Evolutionary conservation across 257 asterid genomes (phyloP).

Genomic region (Przewalskia tangutica): DNA sequence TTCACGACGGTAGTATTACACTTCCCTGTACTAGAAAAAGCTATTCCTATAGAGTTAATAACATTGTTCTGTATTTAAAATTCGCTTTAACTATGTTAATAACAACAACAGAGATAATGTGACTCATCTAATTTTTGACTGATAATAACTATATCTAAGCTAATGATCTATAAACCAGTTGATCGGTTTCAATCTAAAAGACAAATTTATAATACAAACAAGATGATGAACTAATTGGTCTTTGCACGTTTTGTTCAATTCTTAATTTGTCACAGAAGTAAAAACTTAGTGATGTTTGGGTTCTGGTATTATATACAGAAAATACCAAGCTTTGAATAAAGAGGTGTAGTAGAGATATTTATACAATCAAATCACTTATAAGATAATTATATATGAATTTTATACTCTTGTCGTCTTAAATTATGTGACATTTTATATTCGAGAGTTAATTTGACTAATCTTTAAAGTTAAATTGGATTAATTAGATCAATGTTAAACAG

Average conservation of each 20-base stretch:
- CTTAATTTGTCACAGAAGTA: background rate
- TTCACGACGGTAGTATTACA: background rate
- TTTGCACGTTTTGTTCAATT: background rate
- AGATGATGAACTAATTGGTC: background rate
- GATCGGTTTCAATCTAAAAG: background rate
- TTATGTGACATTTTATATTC: no score
- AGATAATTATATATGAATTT: background rate
- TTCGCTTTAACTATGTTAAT: no score
- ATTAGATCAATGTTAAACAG: no score
- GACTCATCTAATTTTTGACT: background rate
- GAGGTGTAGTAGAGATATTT: background rate
- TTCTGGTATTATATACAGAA: background rate
- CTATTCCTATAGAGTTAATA: no score
- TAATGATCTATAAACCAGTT: background rate
- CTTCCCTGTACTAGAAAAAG: background rate
- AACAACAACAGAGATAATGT: background rate
- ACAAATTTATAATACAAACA: background rate
- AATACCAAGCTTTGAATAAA: background rate
- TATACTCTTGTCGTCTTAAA: no score
- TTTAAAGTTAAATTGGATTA: no score
- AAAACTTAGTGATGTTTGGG: background rate
- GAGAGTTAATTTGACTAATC: no score
- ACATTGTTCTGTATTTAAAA: no score
- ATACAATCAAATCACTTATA: background rate
- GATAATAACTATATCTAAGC: background rate